A percentile compares a stretch with the other conserved stretches of the same genome.
phyloP scores from a whole-genome alignment of 495 filamentous ascomycete species.

The Neurospora sp. region DNA sequence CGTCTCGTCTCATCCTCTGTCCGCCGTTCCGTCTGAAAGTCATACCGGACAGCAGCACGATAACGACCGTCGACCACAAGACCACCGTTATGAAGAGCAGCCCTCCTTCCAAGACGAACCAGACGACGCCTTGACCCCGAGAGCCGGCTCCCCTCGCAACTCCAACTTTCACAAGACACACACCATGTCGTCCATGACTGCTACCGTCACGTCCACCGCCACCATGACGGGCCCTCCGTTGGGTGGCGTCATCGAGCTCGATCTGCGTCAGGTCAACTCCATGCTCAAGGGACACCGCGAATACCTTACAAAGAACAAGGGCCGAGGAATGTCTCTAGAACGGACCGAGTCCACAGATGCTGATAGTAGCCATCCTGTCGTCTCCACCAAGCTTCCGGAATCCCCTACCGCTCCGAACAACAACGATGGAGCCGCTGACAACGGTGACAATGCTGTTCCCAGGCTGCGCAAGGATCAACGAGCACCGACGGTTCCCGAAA shows the following conservation, averaged over 20 bases:
- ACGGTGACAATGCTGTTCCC: slow-evolving; percentile 18
- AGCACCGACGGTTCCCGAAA: slow-evolving; percentile 35
- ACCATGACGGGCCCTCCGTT: slow-evolving; percentile 3
- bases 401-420: slow-evolving; percentile 3
- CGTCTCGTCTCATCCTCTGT: slow-evolving; percentile 8
- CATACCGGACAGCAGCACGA: slow-evolving; percentile 20
- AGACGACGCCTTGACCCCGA: slow-evolving; percentile 22
- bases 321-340: slow-evolving; percentile 29
- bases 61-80: neutral
- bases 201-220: slow-evolving; percentile 11
- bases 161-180: neutral
- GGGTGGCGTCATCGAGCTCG: slow-evolving; percentile 6
- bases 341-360: slow-evolving; percentile 22
- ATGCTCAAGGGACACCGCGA: slow-evolving; percentile 29
- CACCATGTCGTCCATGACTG: slow-evolving; percentile 12
- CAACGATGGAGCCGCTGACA: slow-evolving; percentile 13
- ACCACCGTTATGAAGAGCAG: neutral
- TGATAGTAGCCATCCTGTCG: slow-evolving; percentile 2
- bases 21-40: slow-evolving; percentile 1
- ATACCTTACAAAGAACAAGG: slow-evolving; percentile 23
- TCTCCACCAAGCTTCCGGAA: slow-evolving; percentile 9
- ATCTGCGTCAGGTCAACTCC: slow-evolving; percentile 24
- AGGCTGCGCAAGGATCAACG: slow-evolving; percentile 37
- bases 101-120: neutral
- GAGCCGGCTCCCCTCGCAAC: slow-evolving; percentile 15